Evolutionary conservation across 1,284 basidiomycete genomes (phyloP), one percentile per base, ranked within the genome.

Genomic region (Leucoagaricus sp.): DNA sequence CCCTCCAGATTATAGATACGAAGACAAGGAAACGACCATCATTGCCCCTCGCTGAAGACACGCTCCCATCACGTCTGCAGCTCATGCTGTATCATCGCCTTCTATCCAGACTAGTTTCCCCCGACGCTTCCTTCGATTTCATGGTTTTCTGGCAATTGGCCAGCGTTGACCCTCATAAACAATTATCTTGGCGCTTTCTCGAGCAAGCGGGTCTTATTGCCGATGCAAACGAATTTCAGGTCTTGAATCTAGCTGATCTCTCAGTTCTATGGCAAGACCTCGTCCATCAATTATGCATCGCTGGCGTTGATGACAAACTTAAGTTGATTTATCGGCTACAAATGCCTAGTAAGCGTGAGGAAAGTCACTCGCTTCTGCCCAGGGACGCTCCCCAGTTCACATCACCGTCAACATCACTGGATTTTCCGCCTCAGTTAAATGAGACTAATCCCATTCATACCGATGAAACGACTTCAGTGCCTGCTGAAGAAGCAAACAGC

Each of bases 21-120:
- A 95, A 95, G 69, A 93, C 92, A 6, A 81, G 93, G 17, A 75
- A 73, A 5, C 69, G 67, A 0, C 65, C 74, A 0, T 77, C 70
- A 6, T 60, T 94, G 1, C 93, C 93, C 0, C 68, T 74, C 8
- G 76, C 85, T 15, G 79, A 80, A 42, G 90, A 93, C 65, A 79
- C 85, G 0, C 65, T 83, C 13, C 72, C 84, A 0, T 83, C 91
- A 0, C 82, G 82, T n/a, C 72, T 93, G 17, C 93, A 95, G 68
- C 79, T 94, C 4, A 94, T 94, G 91, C 69, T 93, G 28, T 95
- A 95, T 69, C 83, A 87, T 65, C 85, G 86, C 49, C 80, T 95
- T 44, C 74, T 94, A 12, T 79, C 80, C 38, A 71, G 69, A 17
- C 71, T 89, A 12, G 65, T 88, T 15, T 67, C 76, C 2, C 67